Base-by-base conservation (phyloP, 2,329 filamentous ascomycete genomes). In the Cadophora malorum region DNA sequence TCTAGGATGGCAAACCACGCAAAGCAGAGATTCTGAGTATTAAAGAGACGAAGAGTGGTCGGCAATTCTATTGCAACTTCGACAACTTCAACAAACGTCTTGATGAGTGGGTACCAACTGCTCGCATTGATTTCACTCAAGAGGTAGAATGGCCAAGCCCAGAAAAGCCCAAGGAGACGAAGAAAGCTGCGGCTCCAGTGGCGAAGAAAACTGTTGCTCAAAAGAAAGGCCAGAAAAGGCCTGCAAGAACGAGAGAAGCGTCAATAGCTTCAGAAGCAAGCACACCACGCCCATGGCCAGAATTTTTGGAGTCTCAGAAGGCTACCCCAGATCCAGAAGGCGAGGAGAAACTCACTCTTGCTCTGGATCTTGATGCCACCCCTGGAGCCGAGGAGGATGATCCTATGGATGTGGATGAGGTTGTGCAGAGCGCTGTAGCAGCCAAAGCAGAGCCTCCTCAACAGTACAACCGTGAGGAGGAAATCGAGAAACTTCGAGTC, bases 21-120 rank as follows among this genome's bases (percentile, higher is more conserved):
- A 94, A 96, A 81, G 96, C 96, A 74, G 96, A 99, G 79, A 97
- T 99, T 71, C 83, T 99, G n/a, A 96, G 93, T 68, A 96, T 98
- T 74, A 91, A 92, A 77, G 92, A 94, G 68, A 91, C 92, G 25
- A 96, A 96, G 80, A 95, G 93, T 76, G 90, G 91, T 19, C 91
- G 93, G 49, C 75, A 77, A 53, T 77, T 76, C 58, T 77, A 77
- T 60, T 76, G 74, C 65, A 76, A 77, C 67, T 77, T 77, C 55
- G 74, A 76, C 49, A 77, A 77, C 56, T 77, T 75, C 69, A 77
- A 77, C 49, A 77, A 77, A 66, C 75, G 75, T 71, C 63, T 77
- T 21, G 75, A 77, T 67, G 96, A 99, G 83, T 99, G 96, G 96
- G 90, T 99, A 10, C 85, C 91, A 1, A 87, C 91, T 35, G 85